Evolutionary conservation across 208 protist species (phyloP), one percentile per base, ranked within the genome.

Genomic region (Dictyostelium gargantuum): DNA sequence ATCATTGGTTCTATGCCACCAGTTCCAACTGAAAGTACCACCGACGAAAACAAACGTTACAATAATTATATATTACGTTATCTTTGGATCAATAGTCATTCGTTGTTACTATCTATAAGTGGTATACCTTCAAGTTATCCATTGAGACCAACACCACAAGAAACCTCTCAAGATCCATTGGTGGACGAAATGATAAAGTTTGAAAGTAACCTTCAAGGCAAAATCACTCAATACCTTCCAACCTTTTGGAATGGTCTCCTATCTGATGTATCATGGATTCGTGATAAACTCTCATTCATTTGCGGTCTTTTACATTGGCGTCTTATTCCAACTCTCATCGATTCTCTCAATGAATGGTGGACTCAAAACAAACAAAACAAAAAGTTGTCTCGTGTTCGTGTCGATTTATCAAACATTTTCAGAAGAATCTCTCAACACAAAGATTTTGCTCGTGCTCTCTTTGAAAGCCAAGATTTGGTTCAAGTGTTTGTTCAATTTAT

Each of bases 401-500:
- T 89, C 17, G 82, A 89, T 52, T 35, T 89, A 6, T 89, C 82
- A 1, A 89, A 89, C 42, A 89, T 89, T 23, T 89, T 89, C 38
- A 35, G 82, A 61, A 35, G 82, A 42, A 89, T 89, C 1, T 79
- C 68, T 23, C 82, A 89, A 38, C 82, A 89, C 15, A 23, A 48
- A 21, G 48, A 89, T 26, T 89, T 89, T 46, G 19, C 63, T 6
- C 63, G 82, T 48, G 82, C 82, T 50, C 66, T 89, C 1, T 46
- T 50, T 38, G 82, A 89, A 38, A 40, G 21, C 3, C 42, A 56
- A 32, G 82, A 89, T 38, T n/a, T 89, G 0, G 75, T 89, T 40
- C 82, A 89, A 50, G 68, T 89, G 17, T 89, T 89, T 89, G 82
- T 89, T 2, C 82, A 89, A 74, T 89, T 89, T 21, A 89, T 89